Conservation (phyloP, 352 stramenopile species). For the Phytophthora quininea region DNA sequence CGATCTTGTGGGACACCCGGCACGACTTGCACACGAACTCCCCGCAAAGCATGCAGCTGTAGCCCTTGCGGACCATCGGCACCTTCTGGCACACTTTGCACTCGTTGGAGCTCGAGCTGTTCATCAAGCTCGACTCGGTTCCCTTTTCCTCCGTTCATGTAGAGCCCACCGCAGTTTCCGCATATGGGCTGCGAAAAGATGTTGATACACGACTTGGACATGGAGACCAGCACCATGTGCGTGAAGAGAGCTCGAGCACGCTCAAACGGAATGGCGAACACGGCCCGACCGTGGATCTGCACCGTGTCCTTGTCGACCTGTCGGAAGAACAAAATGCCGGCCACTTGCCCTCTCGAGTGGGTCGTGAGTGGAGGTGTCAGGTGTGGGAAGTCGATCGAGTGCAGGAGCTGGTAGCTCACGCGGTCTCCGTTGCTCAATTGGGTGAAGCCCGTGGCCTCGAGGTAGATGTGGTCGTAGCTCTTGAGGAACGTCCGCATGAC, state of each 20-base stretch:
- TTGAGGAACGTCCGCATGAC: conserved; percentile 36
- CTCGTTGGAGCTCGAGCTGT: conserved; percentile 14
- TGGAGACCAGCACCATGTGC: conserved; percentile 32
- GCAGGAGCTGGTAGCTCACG: conserved; percentile 37
- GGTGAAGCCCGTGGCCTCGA: conserved; percentile 40
- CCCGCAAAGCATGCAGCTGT: conserved; percentile 34
- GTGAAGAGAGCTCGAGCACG: conserved; percentile 29
- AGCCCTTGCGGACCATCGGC: conserved; percentile 26
- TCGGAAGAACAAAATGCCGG: conserved; percentile 27
- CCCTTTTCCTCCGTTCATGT: conserved; percentile 22
- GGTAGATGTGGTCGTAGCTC: conserved; percentile 46
- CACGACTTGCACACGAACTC: conserved; percentile 37
- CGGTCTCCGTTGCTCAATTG: conserved; percentile 26
- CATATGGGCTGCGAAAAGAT: conserved; percentile 41
- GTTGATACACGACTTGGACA: conserved; percentile 39
- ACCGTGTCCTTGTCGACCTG: conserved; percentile 27
- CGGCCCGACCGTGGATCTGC: conserved; percentile 24
- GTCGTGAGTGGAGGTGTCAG: conserved; percentile 27
- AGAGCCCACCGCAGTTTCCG: conserved; percentile 41
- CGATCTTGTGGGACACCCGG: conserved; percentile 35
- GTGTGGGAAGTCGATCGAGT: conserved; percentile 39
- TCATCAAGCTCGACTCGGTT: neutral
- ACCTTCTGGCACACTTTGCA: conserved; percentile 40
- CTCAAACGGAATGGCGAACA: conserved; percentile 35
- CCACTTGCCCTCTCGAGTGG: conserved; percentile 28